These are phyloP conservation scores for Talaromyces sp. DNA, from an alignment of 2,329 filamentous ascomycete species.

Conservation along the genomic window DNA sequence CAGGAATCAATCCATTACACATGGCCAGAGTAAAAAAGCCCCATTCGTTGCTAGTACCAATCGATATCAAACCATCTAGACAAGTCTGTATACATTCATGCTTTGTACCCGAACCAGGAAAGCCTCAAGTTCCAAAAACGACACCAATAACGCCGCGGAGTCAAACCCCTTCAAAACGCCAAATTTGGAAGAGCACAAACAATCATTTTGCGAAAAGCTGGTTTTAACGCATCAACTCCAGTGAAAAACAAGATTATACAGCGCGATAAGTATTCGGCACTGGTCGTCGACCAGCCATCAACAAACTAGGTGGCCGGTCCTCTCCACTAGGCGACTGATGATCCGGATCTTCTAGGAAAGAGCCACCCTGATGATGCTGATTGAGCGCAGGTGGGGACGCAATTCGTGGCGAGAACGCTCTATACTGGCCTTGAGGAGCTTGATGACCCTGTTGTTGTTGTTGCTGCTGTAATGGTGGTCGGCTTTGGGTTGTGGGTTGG, in stretches of 20 bases:
- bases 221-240: too few species aligned
- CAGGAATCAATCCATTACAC: too few species aligned
- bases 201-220: too few species aligned
- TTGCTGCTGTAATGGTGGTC: neutral
- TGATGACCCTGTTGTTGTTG: neutral
- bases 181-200: neutral
- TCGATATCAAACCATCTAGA: neutral
- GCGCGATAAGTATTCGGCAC: conserved; percentile 34
- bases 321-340: conserved; percentile 4
- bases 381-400: conserved; percentile 6
- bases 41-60: neutral
- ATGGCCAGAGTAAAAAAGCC: too few species aligned
- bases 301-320: conserved; percentile 38
- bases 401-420: conserved; percentile 9
- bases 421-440: conserved; percentile 1
- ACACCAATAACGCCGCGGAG: neutral
- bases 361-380: neutral
- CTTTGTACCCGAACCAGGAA: neutral
- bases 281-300: conserved; percentile 40
- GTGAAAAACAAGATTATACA: conserved; percentile 24
- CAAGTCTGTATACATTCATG: neutral
- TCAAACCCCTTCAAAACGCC: neutral
- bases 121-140: neutral
- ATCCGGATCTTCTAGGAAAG: conserved; percentile 8
- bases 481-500: neutral